Evolutionary conservation across 345 rosid species (phyloP).

Genomic region (Reutealis trisperma): DNA sequence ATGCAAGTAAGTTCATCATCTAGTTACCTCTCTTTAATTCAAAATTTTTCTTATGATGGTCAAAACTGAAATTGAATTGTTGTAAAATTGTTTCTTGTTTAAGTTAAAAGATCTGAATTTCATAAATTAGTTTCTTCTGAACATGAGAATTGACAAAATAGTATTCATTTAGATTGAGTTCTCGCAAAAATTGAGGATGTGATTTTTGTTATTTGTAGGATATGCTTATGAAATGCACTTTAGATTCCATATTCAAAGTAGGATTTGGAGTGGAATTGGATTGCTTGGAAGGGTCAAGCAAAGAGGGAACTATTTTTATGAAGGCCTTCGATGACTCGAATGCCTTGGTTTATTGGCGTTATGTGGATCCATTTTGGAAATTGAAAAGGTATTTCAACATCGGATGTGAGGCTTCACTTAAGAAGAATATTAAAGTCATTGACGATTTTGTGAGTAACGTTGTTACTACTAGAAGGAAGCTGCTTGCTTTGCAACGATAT

Average conservation of each 20-base stretch:
- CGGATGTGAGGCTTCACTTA: constrained; percentile 55
- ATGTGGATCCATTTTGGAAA: constrained; percentile 69
- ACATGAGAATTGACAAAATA: too few relatives aligned
- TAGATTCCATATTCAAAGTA: constrained; percentile 80
- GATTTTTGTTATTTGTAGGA: constrained; percentile 37
- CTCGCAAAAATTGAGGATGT: too few relatives aligned
- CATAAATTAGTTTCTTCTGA: too few relatives aligned
- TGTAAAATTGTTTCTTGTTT: too few relatives aligned
- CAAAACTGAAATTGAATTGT: too few relatives aligned
- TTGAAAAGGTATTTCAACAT: constrained; percentile 54
- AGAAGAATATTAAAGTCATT: constrained; percentile 45
- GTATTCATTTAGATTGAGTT: too few relatives aligned
- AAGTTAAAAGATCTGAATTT: too few relatives aligned
- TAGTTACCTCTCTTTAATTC: not conserved
- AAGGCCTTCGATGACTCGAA: constrained; percentile 71
- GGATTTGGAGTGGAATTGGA: constrained; percentile 72
- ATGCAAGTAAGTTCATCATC: constrained; percentile 51
- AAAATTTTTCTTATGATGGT: not conserved
- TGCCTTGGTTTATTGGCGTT: constrained; percentile 52
- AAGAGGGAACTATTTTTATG: constrained; percentile 51
- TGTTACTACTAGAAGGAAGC: constrained; percentile 49
- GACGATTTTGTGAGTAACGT: constrained; percentile 52
- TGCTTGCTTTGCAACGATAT: constrained; percentile 21
- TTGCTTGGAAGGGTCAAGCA: constrained; percentile 57
- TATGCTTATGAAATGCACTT: constrained; percentile 58